phyloP scores from a whole-genome alignment of 1,139 yeast species.

The Nakaseomyces delphensis region DNA sequence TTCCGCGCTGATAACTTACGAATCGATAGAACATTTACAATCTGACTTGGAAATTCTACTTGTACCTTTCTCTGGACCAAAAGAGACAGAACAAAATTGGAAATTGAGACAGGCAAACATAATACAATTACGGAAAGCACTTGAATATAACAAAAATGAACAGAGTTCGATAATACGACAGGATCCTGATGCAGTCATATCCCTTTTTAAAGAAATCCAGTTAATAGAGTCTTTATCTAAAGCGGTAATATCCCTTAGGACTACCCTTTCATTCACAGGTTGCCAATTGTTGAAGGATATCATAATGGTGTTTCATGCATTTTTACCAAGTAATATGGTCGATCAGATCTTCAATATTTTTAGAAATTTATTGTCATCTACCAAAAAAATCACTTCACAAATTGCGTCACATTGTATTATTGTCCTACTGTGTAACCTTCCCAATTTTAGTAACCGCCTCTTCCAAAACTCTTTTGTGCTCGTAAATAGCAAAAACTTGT shows the following conservation, averaged over 20 bases:
- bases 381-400: conserved; percentile 71
- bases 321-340: conserved; percentile 47
- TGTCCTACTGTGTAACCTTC: conserved; percentile 47
- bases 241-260: conserved; percentile 65
- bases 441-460: conserved; percentile 43
- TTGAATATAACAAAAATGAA: conserved; percentile 47
- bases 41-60: conserved; percentile 35
- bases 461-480: conserved; percentile 46
- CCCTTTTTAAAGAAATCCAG: conserved; percentile 26
- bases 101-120: conserved; percentile 56
- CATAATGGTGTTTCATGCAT: conserved; percentile 41
- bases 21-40: conserved; percentile 32
- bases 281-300: conserved; percentile 75
- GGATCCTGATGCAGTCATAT: conserved; percentile 38
- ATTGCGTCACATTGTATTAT: conserved; percentile 60
- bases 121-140: conserved; percentile 45
- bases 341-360: conserved; percentile 55
- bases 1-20: conserved; percentile 10
- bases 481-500: conserved; percentile 57
- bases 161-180: conserved; percentile 27
- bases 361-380: conserved; percentile 57
- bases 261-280: conserved; percentile 69
- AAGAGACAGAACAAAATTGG: conserved; percentile 92
- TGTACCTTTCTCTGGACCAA: conserved; percentile 48
- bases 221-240: conserved; percentile 59